Base-by-base conservation (phyloP, 139 green algal species). In the Yamagishiella unicocca region DNA sequence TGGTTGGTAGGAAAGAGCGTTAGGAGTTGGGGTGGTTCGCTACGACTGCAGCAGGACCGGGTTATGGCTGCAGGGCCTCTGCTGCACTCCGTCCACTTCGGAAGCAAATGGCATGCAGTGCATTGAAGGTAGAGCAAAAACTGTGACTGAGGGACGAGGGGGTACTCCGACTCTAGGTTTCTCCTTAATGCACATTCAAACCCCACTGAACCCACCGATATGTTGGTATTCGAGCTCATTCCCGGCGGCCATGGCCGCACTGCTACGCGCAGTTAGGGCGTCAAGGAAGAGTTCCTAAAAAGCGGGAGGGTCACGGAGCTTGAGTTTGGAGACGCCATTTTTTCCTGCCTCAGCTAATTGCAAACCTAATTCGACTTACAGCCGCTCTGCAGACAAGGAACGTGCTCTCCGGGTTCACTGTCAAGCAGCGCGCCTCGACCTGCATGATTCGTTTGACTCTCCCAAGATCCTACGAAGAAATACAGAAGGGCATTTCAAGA, bases 251-350 rank as follows among this genome's bases (percentile, higher is more conserved):
- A 81, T 43, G 7, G 46, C 8, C 31, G 42, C 45, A 43, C 73
- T 79, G 71, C 71, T 79, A 37, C 71, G 73, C 45, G 43, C 45
- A 7, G 73, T 66, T 4, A 81, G 73, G 0, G 43, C 73, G 73
- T 81, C 73, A n/a, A 81, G 73, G 73, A 81, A 81, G 27, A 81
- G 43, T 45, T 81, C 73, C 71, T 79, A 35, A 58, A 58, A 79
- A 46, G 68, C 40, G 40, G 71, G 71, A 58, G 35, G 21, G 64
- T 37, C 27, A 72, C 64, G 64, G 64, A 72, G 24, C 27, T 72
- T 72, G 68, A 45, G 68, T 50, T 58, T 4, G 31, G 67, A 76
- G 12, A 67, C 24, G 58, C 17, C 14, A 67, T 67, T 27, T 9
- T 27, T 33, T 29, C 33, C 14, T 46, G 19, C 31, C 19, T 40